phyloP scores from a whole-genome alignment of 805 yeast species.

The Candida qinlingensis region DNA sequence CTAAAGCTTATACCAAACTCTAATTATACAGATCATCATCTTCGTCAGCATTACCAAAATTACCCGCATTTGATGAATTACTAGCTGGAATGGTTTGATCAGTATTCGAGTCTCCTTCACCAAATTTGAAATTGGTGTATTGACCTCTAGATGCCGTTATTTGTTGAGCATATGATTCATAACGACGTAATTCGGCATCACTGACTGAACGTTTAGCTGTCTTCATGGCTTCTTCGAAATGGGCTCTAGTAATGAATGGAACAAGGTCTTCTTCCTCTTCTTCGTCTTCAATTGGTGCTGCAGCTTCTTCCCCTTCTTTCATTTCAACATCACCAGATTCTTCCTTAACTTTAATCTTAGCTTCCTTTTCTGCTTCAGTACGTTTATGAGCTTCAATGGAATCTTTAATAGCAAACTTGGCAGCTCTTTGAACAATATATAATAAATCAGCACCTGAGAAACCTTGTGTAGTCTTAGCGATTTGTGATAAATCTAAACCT shows the following conservation, averaged over 20 bases:
- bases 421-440: slow-evolving; percentile 97
- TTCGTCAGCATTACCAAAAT: slow-evolving; percentile 47
- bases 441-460: slow-evolving; percentile 99
- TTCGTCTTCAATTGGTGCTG: slow-evolving; percentile 24
- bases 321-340: slow-evolving; percentile 49
- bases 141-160: slow-evolving; percentile 95
- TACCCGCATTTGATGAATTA: slow-evolving; percentile 30
- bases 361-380: slow-evolving; percentile 40
- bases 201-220: slow-evolving; percentile 97
- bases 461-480: slow-evolving; percentile 93
- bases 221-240: slow-evolving; percentile 99
- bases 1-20: neutral
- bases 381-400: slow-evolving; percentile 79
- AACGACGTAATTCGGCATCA: slow-evolving; percentile 96
- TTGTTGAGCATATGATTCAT: slow-evolving; percentile 97
- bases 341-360: slow-evolving; percentile 31
- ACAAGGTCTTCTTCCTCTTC: slow-evolving; percentile 85
- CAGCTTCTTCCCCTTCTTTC: slow-evolving; percentile 22
- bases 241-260: slow-evolving; percentile 89
- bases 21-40: slow-evolving; percentile 61
- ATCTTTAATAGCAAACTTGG: slow-evolving; percentile 97
- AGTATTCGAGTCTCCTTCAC: slow-evolving; percentile 34
- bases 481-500: slow-evolving; percentile 80
- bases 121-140: slow-evolving; percentile 83
- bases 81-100: slow-evolving; percentile 32